Evolutionary conservation across 306 rosid genomes (phyloP), one percentile per base, ranked within the genome.

Genomic region (Pterocarpus santalinus): DNA sequence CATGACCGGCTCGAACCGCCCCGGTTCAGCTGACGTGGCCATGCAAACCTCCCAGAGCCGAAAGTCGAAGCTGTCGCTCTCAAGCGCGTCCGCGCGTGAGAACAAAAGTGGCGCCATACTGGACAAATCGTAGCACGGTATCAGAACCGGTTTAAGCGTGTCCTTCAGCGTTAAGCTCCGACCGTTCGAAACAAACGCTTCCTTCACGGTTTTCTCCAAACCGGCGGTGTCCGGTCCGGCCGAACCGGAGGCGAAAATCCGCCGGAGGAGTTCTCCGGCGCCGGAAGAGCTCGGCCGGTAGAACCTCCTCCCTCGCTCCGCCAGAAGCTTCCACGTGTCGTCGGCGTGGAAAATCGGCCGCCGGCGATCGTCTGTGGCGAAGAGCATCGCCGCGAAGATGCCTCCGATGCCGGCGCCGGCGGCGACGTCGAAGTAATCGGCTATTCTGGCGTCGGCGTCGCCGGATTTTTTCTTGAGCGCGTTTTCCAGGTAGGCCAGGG

Each of bases 21-120:
- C 97, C 82, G 98, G 97, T 62, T 92, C 97, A 5, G 99, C 98
- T 41, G 98, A 85, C 41, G 99, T 96, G 43, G 99, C 99, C 1
- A 94, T 88, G 85, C 99, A 93, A 0, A 96, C 94, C 88, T 93
- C 97, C 98, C 99, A 93, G 33, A 96, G 93, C 16, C 89, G 89
- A 89, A 96, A 96, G 77, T 96, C 97, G 83, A 83, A 96, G 89
- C 97, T 92, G 8, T 93, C 97, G 44, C 94, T 92, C 80, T 93
- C 99, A 3, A 96, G 88, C 13, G 99, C 99, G 86, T 96, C 99
- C n/a, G 99, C 99, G 8, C 99, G 85, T 16, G 99, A 96, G 85
- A 96, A 96, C 84, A 96, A 65, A 84, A 96, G 90, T 82, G 98
- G 97, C 83, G 99, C 98, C 90, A 91, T 87, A 44, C 97, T 95